phyloP scores from a whole-genome alignment of 495 filamentous ascomycete species.

The Daldinia concentrica region DNA sequence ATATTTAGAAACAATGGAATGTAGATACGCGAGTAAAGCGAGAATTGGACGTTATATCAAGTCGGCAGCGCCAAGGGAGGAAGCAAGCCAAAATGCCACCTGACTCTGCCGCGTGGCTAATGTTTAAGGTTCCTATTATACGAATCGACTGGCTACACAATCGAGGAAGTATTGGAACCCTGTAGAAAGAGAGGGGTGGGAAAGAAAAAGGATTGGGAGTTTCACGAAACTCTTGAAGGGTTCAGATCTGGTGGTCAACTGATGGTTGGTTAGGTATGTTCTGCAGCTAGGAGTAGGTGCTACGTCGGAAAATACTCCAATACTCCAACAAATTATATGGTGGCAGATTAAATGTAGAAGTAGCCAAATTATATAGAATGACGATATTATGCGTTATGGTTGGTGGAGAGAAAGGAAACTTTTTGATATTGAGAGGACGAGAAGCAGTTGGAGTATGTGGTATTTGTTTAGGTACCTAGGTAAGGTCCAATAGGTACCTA shows the following conservation, averaged over 20 bases:
- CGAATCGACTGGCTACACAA: constrained; percentile 19
- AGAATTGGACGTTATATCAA: background rate
- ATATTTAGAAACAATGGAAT: background rate
- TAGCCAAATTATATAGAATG: constrained; percentile 2
- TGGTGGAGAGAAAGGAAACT: constrained; percentile 25
- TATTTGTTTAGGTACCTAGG: background rate
- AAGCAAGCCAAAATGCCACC: constrained; percentile 2
- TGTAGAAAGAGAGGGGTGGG: constrained; percentile 8
- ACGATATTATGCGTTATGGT: constrained; percentile 19
- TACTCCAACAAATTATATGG: background rate
- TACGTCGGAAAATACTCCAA: constrained; percentile 15
- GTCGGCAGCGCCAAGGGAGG: background rate
- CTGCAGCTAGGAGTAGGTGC: constrained; percentile 5
- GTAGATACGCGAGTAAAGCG: background rate
- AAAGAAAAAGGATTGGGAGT: constrained; percentile 14
- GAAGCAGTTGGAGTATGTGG: constrained; percentile 1
- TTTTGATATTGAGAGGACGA: constrained; percentile 6
- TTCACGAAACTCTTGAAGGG: constrained; percentile 31
- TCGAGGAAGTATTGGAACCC: constrained; percentile 24
- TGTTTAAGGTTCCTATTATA: constrained; percentile 14
- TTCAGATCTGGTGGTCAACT: constrained; percentile 35
- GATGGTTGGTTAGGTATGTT: constrained; percentile 14
- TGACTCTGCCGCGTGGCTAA: constrained; percentile 15
- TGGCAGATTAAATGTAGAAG: background rate
- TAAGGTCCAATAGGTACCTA: too few relatives aligned